Evolutionary conservation across 2,329 filamentous ascomycete genomes (phyloP).

Genomic region (Alternaria sp.): DNA sequence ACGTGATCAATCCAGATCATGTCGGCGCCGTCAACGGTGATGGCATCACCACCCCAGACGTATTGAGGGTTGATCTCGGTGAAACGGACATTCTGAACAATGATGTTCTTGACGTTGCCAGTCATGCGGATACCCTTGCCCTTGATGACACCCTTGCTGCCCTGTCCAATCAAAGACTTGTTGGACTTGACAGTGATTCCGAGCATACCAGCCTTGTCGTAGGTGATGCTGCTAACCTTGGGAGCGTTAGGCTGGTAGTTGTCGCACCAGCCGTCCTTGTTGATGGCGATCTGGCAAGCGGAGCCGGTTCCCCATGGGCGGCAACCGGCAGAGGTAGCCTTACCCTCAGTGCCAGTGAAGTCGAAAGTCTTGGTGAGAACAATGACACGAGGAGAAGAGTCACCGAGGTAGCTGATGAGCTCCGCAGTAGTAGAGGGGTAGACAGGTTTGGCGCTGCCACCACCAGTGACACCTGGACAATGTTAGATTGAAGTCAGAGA

Average conservation of each 20-base stretch:
- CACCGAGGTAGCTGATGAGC: conserved; percentile 67
- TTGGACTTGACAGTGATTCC: conserved; percentile 64
- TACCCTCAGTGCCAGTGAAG: conserved; percentile 65
- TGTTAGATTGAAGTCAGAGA: neutral
- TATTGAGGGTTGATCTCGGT: conserved; percentile 51
- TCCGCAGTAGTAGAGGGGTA: conserved; percentile 51
- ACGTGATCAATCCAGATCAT: conserved; percentile 40
- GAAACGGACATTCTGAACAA: conserved; percentile 57
- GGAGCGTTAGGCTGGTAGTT: conserved; percentile 66
- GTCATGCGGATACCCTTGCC: conserved; percentile 64
- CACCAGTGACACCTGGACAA: conserved; percentile 30
- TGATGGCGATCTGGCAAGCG: conserved; percentile 66
- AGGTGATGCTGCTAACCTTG: conserved; percentile 52
- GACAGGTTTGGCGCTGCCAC: conserved; percentile 31
- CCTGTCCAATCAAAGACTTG: conserved; percentile 66
- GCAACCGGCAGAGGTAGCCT: conserved; percentile 62
- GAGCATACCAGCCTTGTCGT: conserved; percentile 61
- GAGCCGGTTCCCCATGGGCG: conserved; percentile 62
- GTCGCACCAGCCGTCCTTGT: conserved; percentile 64
- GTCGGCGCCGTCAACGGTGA: conserved; percentile 41
- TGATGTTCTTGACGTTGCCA: conserved; percentile 60
- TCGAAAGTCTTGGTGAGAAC: conserved; percentile 64
- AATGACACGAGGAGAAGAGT: conserved; percentile 64
- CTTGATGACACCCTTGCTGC: conserved; percentile 63
- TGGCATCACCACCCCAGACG: conserved; percentile 49